Evolutionary conservation across 2,329 filamentous ascomycete genomes (phyloP).

Genomic region (Rachicladosporium sp.): DNA sequence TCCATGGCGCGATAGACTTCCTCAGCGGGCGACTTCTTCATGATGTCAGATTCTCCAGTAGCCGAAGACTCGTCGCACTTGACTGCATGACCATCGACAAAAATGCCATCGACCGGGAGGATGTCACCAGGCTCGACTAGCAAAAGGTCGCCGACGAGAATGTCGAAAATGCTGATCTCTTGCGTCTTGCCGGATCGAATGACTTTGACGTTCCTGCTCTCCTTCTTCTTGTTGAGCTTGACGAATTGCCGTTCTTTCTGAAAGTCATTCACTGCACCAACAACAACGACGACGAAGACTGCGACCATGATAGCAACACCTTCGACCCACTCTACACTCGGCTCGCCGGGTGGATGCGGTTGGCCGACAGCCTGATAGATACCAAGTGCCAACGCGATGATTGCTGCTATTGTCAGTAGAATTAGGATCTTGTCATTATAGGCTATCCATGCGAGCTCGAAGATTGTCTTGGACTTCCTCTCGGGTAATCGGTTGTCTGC

Average conservation of each 20-base stretch:
- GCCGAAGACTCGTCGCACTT: slow-evolving; percentile 65
- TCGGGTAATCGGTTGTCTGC: slow-evolving; percentile 58
- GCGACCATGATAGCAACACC: slow-evolving; percentile 68
- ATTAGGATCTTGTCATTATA: slow-evolving; percentile 75
- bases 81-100: slow-evolving; percentile 54
- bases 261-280: slow-evolving; percentile 70
- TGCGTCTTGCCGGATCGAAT: slow-evolving; percentile 60
- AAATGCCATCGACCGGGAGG: slow-evolving; percentile 59
- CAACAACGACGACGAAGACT: slow-evolving; percentile 62
- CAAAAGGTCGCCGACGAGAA: slow-evolving; percentile 63
- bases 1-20: slow-evolving; percentile 56
- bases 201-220: slow-evolving; percentile 61
- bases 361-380: slow-evolving; percentile 53
- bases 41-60: slow-evolving; percentile 62
- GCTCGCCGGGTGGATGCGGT: slow-evolving; percentile 39
- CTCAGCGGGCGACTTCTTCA: slow-evolving; percentile 54
- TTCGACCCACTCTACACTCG: slow-evolving; percentile 67
- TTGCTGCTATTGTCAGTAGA: slow-evolving; percentile 55
- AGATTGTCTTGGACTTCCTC: slow-evolving; percentile 56
- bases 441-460: slow-evolving; percentile 65
- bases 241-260: slow-evolving; percentile 73
- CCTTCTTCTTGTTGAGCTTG: slow-evolving; percentile 68
- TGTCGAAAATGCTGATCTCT: slow-evolving; percentile 57
- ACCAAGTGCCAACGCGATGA: slow-evolving; percentile 62
- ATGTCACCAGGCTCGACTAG: slow-evolving; percentile 62